Evolutionary conservation across 1,139 yeast species (phyloP), one percentile per base, ranked within the genome.

Genomic region (Yamadazyma triangularis): DNA sequence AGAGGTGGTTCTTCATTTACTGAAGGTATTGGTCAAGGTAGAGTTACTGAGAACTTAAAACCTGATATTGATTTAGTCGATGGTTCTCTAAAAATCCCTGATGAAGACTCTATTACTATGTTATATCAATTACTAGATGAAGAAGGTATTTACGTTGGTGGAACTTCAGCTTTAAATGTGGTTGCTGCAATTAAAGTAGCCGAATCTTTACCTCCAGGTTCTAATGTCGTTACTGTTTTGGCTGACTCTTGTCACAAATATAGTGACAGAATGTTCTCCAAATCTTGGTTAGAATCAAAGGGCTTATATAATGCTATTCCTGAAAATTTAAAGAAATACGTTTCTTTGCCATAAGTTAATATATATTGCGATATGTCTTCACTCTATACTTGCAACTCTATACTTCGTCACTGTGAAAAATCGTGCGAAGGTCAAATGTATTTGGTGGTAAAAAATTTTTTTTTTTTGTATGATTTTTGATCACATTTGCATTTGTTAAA

Each of bases 1-100:
- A 70, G 88, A 45, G 75, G 76, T 2, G 96, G 96, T 16, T 73
- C 84, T 2, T 83, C 95, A 1, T 87, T 89, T 57, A 88, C 96
- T 12, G 96, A 88, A 60, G 96, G 96, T 24, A 86, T 88, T 58
- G 96, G 96, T 23, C 96, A 88, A 59, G 96, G 95, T 28, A 73
- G 96, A 47, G 82, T 88, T 46, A 88, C 96, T 7, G 83, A 76
- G 40, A 88, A 88, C 54, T 70, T 88, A 58, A 66, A 68, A 24
- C 85, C 79, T 23, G 95, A 86, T 41, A 59, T 87, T 21, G 80
- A 71, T 12, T 50, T 73, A 14, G 71, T 85, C 29, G 83, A 87
- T 47, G 95, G 84, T 47, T 91, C 89, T 6, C 58, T 84, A 32
- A 70, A 73, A 40, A 77, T 88, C 32, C 74, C 88, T 1, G 96